These are phyloP conservation scores for Aquilaria agallochum DNA, from an alignment of 441 rosid species.

Conservation along the genomic window DNA sequence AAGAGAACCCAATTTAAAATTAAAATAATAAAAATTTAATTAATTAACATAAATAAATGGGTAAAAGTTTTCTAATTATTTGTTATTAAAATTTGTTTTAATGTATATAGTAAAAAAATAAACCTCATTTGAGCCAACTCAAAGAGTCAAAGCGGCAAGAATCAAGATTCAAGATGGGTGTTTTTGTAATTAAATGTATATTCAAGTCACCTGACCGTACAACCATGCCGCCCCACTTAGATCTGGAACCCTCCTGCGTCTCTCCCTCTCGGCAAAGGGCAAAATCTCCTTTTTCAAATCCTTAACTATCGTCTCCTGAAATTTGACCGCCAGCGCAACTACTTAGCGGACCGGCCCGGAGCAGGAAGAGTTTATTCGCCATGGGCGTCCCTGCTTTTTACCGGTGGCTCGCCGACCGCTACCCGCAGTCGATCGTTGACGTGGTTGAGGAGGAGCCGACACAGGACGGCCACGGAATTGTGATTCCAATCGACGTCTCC, in stretches of 20 bases:
- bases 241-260: not conserved
- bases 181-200: not conserved
- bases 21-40: too few species aligned
- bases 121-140: too few species aligned
- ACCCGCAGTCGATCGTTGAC: slow-evolving; percentile 72
- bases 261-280: not conserved
- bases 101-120: too few species aligned
- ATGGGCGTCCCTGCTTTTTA: slow-evolving; percentile 99
- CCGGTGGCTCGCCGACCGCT: slow-evolving; percentile 97
- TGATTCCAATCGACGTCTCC: slow-evolving; percentile 47
- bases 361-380: not conserved
- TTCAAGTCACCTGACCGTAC: not conserved
- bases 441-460: slow-evolving; percentile 73
- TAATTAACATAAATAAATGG: too few species aligned
- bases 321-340: too few species aligned
- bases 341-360: slow-evolving; percentile 3
- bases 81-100: too few species aligned
- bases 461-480: slow-evolving; percentile 35
- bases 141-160: too few species aligned
- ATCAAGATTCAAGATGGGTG: not conserved
- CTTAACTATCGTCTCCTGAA: not conserved
- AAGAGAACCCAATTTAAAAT: too few species aligned
- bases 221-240: not conserved
- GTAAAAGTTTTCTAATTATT: too few species aligned
- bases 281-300: not conserved